A percentile compares a stretch with the other conserved stretches of the same genome.
These are phyloP conservation scores for Neoscytalidium dimidiatum DNA, from an alignment of 2,329 filamentous ascomycete species.

Conservation along the genomic window DNA sequence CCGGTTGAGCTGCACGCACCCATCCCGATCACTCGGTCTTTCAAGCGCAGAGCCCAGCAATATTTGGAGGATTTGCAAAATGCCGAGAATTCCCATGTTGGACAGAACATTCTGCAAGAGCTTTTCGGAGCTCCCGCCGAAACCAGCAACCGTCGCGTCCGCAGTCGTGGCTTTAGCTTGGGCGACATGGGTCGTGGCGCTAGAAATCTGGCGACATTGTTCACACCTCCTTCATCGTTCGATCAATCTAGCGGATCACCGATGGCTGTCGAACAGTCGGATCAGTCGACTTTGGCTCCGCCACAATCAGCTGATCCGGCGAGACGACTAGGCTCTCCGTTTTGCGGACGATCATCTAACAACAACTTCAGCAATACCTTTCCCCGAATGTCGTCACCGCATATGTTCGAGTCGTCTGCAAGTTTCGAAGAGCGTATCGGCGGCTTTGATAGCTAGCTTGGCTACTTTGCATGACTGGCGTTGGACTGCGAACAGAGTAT, in stretches of 20 bases:
- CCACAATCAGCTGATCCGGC: conserved; percentile 37
- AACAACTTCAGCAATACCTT: conserved; percentile 47
- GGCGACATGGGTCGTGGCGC: conserved; percentile 56
- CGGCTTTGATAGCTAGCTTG: conserved; percentile 18
- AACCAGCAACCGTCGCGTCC: conserved; percentile 57
- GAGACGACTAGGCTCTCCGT: conserved; percentile 51
- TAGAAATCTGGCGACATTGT: conserved; percentile 55
- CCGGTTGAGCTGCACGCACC: conserved; percentile 58
- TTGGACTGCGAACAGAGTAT: conserved; percentile 18
- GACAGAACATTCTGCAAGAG: conserved; percentile 40
- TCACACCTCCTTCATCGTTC: conserved; percentile 49
- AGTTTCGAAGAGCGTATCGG: conserved; percentile 44
- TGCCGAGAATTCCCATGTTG: conserved; percentile 44
- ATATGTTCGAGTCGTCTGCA: conserved; percentile 38
- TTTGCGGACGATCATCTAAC: conserved; percentile 41
- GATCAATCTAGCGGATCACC: conserved; percentile 29
- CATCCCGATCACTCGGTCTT: conserved; percentile 52
- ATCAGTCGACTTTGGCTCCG: conserved; percentile 28
- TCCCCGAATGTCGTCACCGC: conserved; percentile 43
- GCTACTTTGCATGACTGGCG: conserved; percentile 16
- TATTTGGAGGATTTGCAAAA: conserved; percentile 55
- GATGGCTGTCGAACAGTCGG: conserved; percentile 31
- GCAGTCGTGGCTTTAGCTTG: conserved; percentile 63
- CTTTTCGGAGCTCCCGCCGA: conserved; percentile 51
- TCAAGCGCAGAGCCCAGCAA: conserved; percentile 60